Percentiles rank a stretch among this genome's conserved stretches.
These are phyloP conservation scores for Nematodospora anomalae DNA, from an alignment of 1,139 yeast genomes.

Conservation along the genomic window DNA sequence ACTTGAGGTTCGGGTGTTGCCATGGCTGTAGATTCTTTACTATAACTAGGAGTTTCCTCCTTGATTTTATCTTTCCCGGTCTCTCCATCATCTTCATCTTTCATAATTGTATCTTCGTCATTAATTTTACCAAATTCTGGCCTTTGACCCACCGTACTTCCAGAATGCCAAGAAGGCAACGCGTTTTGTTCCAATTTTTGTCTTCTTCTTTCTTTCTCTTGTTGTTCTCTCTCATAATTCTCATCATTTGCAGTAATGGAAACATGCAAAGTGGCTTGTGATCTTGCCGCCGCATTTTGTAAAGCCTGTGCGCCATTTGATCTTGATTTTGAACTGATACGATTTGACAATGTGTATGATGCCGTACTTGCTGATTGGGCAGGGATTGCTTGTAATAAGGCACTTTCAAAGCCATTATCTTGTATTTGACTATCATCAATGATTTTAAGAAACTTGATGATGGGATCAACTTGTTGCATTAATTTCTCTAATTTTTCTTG, in stretches of 20 bases:
- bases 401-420: conserved; percentile 83
- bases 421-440: conserved; percentile 85
- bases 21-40: conserved; percentile 10
- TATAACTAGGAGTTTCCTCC: conserved; percentile 5
- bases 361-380: conserved; percentile 73
- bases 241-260: conserved; percentile 92
- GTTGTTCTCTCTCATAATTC: conserved; percentile 62
- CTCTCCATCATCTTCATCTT: conserved; percentile 14
- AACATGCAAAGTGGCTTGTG: conserved; percentile 81
- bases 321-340: conserved; percentile 32
- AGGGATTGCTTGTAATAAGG: conserved; percentile 78
- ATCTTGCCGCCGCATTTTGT: conserved; percentile 41
- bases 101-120: conserved; percentile 30
- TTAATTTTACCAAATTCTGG: conserved; percentile 49
- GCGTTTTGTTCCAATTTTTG: conserved; percentile 87
- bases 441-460: conserved; percentile 76
- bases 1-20: conserved; percentile 14
- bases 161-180: conserved; percentile 93
- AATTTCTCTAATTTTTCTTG: conserved; percentile 81
- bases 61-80: conserved; percentile 9
- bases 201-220: conserved; percentile 67
- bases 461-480: conserved; percentile 88
- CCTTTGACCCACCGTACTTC: conserved; percentile 72
- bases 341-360: conserved; percentile 51
- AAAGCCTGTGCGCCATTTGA: conserved; percentile 32